Percentiles rank a stretch among this genome's conserved stretches.
phyloP scores from a whole-genome alignment of 139 green algal species.

The Picochlorum sp. region DNA sequence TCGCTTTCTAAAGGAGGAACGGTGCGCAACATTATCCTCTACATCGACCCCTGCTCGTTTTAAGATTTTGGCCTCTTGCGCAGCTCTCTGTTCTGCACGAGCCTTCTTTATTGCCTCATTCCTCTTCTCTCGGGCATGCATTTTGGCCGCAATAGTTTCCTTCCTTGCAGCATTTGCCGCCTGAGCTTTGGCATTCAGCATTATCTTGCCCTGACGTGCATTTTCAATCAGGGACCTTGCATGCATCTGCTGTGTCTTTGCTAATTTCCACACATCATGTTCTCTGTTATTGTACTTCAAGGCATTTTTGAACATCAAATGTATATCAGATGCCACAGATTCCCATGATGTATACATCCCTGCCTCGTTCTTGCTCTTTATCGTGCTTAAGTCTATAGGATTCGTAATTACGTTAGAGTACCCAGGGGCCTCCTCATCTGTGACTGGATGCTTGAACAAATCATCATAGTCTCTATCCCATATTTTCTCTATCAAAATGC shows the following conservation, averaged over 20 bases:
- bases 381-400: conserved; percentile 76
- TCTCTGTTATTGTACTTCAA: conserved; percentile 44
- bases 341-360: conserved; percentile 39
- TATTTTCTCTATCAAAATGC: conserved; percentile 29
- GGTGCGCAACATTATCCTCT: conserved; percentile 11
- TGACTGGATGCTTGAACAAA: conserved; percentile 54
- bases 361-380: conserved; percentile 42
- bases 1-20: background rate
- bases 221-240: background rate
- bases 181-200: background rate
- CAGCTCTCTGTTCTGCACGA: conserved; percentile 24
- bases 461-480: conserved; percentile 40
- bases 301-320: conserved; percentile 57
- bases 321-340: conserved; percentile 34
- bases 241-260: conserved; percentile 6
- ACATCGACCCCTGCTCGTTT: conserved; percentile 19
- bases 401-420: conserved; percentile 57
- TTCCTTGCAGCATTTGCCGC: conserved; percentile 5
- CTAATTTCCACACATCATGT: conserved; percentile 15
- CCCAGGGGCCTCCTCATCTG: conserved; percentile 45
- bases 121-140: background rate
- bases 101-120: conserved; percentile 16
- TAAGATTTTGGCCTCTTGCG: conserved; percentile 32
- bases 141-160: background rate
- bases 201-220: background rate